Evolutionary conservation across 2,329 filamentous ascomycete genomes (phyloP).

Genomic region (Sphaerulina vaccinii): DNA sequence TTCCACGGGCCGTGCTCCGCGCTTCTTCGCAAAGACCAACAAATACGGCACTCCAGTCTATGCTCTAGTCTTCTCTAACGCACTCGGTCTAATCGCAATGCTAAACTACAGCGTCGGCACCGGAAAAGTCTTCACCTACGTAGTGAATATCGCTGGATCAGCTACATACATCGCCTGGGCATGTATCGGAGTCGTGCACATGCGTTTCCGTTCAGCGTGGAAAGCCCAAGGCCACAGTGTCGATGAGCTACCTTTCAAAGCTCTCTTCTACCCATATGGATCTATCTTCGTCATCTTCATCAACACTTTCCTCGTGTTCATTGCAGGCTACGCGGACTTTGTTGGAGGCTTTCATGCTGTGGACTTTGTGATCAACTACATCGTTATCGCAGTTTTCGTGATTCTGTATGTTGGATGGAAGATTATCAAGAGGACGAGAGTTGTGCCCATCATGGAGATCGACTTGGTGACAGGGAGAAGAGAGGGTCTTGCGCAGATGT

Average conservation of each 20-base stretch:
- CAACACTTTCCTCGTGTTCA: slow-evolving; percentile 52
- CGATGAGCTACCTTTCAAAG: slow-evolving; percentile 49
- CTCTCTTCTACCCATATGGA: slow-evolving; percentile 52
- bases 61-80: slow-evolving; percentile 66
- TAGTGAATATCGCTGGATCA: slow-evolving; percentile 63
- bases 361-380: slow-evolving; percentile 56
- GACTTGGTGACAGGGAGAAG: slow-evolving; percentile 46
- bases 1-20: slow-evolving; percentile 68
- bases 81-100: slow-evolving; percentile 70
- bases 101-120: slow-evolving; percentile 71
- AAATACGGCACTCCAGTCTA: slow-evolving; percentile 60
- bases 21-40: slow-evolving; percentile 67
- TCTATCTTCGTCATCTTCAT: slow-evolving; percentile 50
- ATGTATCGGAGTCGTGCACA: slow-evolving; percentile 67
- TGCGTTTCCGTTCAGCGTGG: slow-evolving; percentile 69
- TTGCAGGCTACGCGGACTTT: slow-evolving; percentile 55
- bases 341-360: slow-evolving; percentile 43
- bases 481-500: slow-evolving; percentile 33
- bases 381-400: slow-evolving; percentile 53
- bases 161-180: slow-evolving; percentile 73
- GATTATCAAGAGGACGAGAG: slow-evolving; percentile 41
- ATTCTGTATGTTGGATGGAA: slow-evolving; percentile 51
- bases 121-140: slow-evolving; percentile 64
- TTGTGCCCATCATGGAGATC: slow-evolving; percentile 39
- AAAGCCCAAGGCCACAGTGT: slow-evolving; percentile 55